Conservation (phyloP, 2,329 filamentous ascomycete genomes). For the Exophiala oligosperma region DNA sequence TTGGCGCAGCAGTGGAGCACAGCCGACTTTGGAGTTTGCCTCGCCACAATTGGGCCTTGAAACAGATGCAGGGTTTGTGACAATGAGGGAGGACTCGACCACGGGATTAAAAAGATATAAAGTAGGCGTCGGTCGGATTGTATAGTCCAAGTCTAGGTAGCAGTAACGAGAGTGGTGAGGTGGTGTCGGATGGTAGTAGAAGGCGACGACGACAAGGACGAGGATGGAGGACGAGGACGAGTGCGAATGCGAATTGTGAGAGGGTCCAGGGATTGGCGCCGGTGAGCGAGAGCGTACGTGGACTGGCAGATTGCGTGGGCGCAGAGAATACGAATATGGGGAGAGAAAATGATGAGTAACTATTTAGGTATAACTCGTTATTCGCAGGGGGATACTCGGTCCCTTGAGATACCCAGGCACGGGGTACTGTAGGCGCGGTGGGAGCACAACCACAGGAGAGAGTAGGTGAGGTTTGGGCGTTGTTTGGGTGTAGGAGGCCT, state of each 20-base stretch:
- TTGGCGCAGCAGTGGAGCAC: constrained; percentile 22
- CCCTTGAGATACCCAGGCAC: no score
- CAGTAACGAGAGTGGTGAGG: background rate
- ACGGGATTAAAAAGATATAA: background rate
- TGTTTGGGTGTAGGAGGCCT: no score
- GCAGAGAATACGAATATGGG: background rate
- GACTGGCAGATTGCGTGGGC: background rate
- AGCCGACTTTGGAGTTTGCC: constrained; percentile 19
- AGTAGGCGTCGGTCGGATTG: constrained; percentile 50
- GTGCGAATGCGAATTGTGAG: background rate
- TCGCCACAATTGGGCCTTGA: constrained; percentile 21
- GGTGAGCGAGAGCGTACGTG: background rate
- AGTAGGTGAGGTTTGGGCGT: no score
- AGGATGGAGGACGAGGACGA: no score
- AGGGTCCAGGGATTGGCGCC: background rate
- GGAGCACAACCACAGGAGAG: no score
- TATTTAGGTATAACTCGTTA: no score
- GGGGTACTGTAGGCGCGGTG: no score
- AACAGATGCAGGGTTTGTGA: background rate
- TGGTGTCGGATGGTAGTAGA: background rate
- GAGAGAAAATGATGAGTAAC: no score
- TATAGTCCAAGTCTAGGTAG: background rate
- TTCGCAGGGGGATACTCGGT: no score
- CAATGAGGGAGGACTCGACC: constrained; percentile 11
- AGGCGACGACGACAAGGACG: background rate